These are phyloP conservation scores for Trichosporon sp. DNA, from an alignment of 1,284 basidiomycete species.

Conservation along the genomic window DNA sequence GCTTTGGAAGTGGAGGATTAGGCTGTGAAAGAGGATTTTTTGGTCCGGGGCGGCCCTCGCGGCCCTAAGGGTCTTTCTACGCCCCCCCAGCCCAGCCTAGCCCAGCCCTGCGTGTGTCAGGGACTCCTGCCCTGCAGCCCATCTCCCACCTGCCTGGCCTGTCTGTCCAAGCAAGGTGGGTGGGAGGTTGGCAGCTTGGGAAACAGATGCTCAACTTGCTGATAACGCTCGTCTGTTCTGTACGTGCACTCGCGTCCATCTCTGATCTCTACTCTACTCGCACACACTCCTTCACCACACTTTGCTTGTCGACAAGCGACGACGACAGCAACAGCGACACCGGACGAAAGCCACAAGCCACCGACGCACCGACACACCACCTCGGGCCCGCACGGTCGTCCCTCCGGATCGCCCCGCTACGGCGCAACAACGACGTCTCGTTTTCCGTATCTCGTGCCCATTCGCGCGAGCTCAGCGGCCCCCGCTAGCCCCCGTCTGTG, in stretches of 20 bases:
- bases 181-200: not conserved
- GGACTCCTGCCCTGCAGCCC: too few relatives aligned
- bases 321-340: not conserved
- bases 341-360: not conserved
- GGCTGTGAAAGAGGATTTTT: slow-evolving; percentile 1
- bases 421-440: too few relatives aligned
- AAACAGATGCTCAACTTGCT: not conserved
- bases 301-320: not conserved
- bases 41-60: not conserved
- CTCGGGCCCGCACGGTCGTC: not conserved
- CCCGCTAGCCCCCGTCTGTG: too few relatives aligned
- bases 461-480: not conserved
- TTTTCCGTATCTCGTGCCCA: not conserved
- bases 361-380: not conserved
- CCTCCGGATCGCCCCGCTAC: not conserved
- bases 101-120: not conserved
- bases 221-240: not conserved
- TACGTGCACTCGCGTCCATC: not conserved
- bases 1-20: not conserved
- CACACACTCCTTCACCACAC: not conserved
- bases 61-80: not conserved
- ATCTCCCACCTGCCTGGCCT: not conserved
- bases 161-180: not conserved
- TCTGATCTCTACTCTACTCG: not conserved
- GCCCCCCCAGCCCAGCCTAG: too few relatives aligned